These are phyloP conservation scores for Nannizzia gypsea DNA, from an alignment of 2,329 filamentous ascomycete species.

Conservation along the genomic window DNA sequence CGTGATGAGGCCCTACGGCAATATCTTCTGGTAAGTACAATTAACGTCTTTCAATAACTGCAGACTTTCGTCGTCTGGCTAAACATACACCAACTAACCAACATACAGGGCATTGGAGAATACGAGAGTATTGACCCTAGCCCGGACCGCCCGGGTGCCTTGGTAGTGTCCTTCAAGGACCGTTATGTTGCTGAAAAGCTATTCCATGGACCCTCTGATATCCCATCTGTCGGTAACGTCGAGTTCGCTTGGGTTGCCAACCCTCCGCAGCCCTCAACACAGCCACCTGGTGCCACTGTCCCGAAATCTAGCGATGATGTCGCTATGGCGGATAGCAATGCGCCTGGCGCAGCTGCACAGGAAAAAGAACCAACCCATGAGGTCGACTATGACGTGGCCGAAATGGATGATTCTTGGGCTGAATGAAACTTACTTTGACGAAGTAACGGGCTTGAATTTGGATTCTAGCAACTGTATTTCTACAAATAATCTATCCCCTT, in stretches of 20 bases:
- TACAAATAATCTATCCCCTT: not conserved
- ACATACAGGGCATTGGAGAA: constrained; percentile 33
- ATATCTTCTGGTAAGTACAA: constrained; percentile 38
- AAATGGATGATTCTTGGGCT: constrained; percentile 37
- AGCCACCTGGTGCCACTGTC: constrained; percentile 14
- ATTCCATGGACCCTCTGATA: constrained; percentile 35
- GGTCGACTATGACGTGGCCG: constrained; percentile 42
- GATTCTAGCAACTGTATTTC: not conserved
- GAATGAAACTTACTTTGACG: constrained; percentile 11
- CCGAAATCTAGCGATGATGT: constrained; percentile 20
- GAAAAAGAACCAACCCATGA: constrained; percentile 22
- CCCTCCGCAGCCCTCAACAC: constrained; percentile 17
- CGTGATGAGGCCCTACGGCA: constrained; percentile 47
- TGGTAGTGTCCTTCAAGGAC: constrained; percentile 38
- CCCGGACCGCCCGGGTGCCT: constrained; percentile 28
- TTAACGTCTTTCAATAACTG: constrained; percentile 3
- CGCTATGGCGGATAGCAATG: constrained; percentile 17
- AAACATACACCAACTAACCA: not conserved
- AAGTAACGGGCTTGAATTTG: not conserved
- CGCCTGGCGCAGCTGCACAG: not conserved
- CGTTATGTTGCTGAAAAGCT: constrained; percentile 45
- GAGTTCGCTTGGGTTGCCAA: constrained; percentile 45
- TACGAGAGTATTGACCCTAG: constrained; percentile 36
- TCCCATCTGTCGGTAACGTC: constrained; percentile 43
- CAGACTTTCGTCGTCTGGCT: too few relatives aligned